phyloP scores from a whole-genome alignment of 1,139 yeast genomes.

The Blastobotrys capitulatus region DNA sequence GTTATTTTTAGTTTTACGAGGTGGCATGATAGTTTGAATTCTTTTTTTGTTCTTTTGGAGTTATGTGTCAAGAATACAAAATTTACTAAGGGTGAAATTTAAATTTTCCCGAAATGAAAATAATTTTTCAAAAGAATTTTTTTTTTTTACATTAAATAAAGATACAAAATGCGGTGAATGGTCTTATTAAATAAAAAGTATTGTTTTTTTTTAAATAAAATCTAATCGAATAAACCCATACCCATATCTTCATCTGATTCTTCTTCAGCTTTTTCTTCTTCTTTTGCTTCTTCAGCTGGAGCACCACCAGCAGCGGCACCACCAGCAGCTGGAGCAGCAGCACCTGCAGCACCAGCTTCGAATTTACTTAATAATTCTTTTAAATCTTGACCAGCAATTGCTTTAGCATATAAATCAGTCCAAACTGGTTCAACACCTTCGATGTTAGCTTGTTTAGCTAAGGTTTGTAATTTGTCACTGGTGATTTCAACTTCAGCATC shows the following conservation, averaged over 20 bases:
- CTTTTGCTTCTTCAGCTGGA: constrained; percentile 47
- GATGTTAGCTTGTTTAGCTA: constrained; percentile 86
- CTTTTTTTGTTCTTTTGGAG: neutral
- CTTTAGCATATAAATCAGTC: constrained; percentile 95
- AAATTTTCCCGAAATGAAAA: too few species aligned
- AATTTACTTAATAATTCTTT: constrained; percentile 66
- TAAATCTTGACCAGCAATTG: constrained; percentile 93
- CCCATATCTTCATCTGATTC: constrained; percentile 38
- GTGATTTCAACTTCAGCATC: constrained; percentile 92
- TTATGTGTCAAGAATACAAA: too few species aligned
- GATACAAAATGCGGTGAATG: constrained; percentile 1
- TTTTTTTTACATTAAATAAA: constrained; percentile 5
- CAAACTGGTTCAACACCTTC: constrained; percentile 73
- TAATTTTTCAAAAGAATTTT: neutral
- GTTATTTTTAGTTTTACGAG: constrained; percentile 1
- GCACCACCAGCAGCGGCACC: constrained; percentile 63
- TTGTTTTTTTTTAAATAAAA: constrained; percentile 1
- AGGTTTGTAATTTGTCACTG: constrained; percentile 77
- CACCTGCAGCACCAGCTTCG: constrained; percentile 62
- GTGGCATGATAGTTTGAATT: neutral
- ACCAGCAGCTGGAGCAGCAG: constrained; percentile 52
- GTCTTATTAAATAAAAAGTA: neutral
- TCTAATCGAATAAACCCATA: constrained; percentile 37
- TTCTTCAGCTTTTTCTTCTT: constrained; percentile 34
- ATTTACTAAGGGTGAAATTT: neutral